Evolutionary conservation across 2,329 filamentous ascomycete genomes (phyloP).

Genomic region (Fusarium decemcellulare): DNA sequence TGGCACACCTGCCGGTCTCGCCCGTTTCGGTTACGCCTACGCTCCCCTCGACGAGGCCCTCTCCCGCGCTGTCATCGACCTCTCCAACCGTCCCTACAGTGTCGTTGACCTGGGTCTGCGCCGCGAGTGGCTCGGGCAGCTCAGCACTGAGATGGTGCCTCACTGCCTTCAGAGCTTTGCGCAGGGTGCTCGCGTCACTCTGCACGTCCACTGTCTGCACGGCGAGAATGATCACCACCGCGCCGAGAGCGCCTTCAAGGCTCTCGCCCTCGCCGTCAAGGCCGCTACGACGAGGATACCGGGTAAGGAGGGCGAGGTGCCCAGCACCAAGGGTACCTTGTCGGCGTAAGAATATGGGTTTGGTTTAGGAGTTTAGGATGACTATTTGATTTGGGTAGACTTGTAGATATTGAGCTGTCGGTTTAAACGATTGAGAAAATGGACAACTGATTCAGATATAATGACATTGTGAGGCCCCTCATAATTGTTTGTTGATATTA

Average conservation of each 20-base stretch:
- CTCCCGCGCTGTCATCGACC: slow-evolving; percentile 92
- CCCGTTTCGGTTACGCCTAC: slow-evolving; percentile 93
- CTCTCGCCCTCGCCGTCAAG: slow-evolving; percentile 87
- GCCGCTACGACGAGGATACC: slow-evolving; percentile 81
- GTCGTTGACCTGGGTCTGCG: slow-evolving; percentile 88
- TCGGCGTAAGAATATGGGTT: slow-evolving; percentile 60
- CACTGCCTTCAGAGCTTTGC: slow-evolving; percentile 97
- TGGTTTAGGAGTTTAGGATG: slow-evolving; percentile 42
- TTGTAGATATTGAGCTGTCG: slow-evolving; percentile 22
- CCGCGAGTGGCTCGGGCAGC: slow-evolving; percentile 93
- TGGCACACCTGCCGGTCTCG: slow-evolving; percentile 82
- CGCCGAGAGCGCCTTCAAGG: slow-evolving; percentile 98
- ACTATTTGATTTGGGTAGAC: slow-evolving; percentile 27
- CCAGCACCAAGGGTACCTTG: slow-evolving; percentile 95
- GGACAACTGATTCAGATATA: no score
- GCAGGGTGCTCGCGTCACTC: slow-evolving; percentile 88
- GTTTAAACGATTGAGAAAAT: background rate
- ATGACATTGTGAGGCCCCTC: no score
- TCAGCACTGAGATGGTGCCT: slow-evolving; percentile 97
- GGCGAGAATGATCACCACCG: slow-evolving; percentile 97
- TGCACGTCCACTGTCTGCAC: slow-evolving; percentile 93
- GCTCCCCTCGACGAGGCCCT: slow-evolving; percentile 96
- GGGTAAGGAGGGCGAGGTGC: slow-evolving; percentile 91
- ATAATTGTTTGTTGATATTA: no score
- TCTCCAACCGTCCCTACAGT: slow-evolving; percentile 90